Conservation (phyloP, 208 protist species). For the Naegleria lovaniensis region DNA sequence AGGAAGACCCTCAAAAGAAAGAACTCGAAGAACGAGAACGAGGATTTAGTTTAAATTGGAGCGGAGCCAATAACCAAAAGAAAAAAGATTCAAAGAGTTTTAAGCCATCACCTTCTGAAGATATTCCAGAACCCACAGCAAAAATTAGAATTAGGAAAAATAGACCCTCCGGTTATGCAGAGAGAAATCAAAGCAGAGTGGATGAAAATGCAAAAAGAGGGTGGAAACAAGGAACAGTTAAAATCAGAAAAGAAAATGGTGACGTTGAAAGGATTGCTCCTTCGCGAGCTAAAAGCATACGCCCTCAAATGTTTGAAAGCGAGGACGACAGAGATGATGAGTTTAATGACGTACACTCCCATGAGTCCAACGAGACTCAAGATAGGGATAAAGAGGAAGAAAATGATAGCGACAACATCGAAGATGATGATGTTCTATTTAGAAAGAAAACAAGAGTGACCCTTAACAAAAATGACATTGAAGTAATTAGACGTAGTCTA, state of each 20-base stretch:
- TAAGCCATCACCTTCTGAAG: not conserved
- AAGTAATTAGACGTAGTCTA: not conserved
- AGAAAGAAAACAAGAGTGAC: not conserved
- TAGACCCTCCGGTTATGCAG: not conserved
- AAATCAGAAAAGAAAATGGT: not conserved
- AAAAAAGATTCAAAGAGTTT: not conserved
- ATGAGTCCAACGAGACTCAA: not conserved
- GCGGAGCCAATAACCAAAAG: not conserved
- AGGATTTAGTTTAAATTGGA: slow-evolving; percentile 13
- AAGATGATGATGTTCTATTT: not conserved
- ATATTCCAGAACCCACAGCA: not conserved
- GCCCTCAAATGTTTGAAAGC: not conserved
- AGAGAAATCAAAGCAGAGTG: not conserved
- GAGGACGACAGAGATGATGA: not conserved
- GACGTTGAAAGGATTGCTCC: not conserved
- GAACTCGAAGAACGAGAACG: not conserved
- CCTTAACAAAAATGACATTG: not conserved
- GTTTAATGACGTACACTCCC: too few relatives aligned
- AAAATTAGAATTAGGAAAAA: not conserved
- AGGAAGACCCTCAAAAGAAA: not conserved
- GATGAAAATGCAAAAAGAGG: not conserved
- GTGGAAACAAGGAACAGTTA: not conserved
- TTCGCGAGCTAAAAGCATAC: not conserved
- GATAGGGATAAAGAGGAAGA: not conserved
- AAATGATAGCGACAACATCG: too few relatives aligned